Conservation (phyloP, 2,329 filamentous ascomycete species). For the Didymosphaeria variabile region DNA sequence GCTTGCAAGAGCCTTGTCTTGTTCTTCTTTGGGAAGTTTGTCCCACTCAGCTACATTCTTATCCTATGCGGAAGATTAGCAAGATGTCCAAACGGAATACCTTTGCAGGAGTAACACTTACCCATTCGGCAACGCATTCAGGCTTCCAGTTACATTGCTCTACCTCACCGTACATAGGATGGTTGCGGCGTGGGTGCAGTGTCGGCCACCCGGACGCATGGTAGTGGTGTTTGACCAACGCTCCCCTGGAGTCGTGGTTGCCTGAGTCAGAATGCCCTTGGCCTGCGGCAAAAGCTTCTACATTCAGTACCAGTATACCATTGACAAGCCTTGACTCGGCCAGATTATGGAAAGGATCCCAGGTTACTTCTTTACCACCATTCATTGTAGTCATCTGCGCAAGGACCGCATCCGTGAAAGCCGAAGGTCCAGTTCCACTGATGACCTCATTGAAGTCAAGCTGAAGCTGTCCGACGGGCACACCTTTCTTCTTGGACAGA, state of each 20-base stretch:
- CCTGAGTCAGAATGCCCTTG: constrained; percentile 78
- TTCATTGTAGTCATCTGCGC: constrained; percentile 66
- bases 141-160: constrained; percentile 75
- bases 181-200: constrained; percentile 70
- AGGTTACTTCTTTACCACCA: constrained; percentile 60
- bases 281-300: constrained; percentile 76
- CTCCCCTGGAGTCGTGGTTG: constrained; percentile 71
- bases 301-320: constrained; percentile 72
- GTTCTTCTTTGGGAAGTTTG: constrained; percentile 66
- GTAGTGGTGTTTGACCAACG: constrained; percentile 77
- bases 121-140: constrained; percentile 71
- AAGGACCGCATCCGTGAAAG: constrained; percentile 72
- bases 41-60: constrained; percentile 69
- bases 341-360: constrained; percentile 72
- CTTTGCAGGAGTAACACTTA: constrained; percentile 25
- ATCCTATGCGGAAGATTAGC: constrained; percentile 49
- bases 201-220: constrained; percentile 78
- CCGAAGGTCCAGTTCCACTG: constrained; percentile 75
- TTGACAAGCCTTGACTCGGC: constrained; percentile 71
- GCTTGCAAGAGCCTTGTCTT: constrained; percentile 59
- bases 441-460: constrained; percentile 78
- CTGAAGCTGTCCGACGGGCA: constrained; percentile 67
- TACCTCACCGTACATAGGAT: constrained; percentile 75
- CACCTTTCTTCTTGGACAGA: constrained; percentile 66
- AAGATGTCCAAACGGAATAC: constrained; percentile 11